Evolutionary conservation across 352 stramenopile species (phyloP).

Genomic region (Halophytophthora batemanensis): DNA sequence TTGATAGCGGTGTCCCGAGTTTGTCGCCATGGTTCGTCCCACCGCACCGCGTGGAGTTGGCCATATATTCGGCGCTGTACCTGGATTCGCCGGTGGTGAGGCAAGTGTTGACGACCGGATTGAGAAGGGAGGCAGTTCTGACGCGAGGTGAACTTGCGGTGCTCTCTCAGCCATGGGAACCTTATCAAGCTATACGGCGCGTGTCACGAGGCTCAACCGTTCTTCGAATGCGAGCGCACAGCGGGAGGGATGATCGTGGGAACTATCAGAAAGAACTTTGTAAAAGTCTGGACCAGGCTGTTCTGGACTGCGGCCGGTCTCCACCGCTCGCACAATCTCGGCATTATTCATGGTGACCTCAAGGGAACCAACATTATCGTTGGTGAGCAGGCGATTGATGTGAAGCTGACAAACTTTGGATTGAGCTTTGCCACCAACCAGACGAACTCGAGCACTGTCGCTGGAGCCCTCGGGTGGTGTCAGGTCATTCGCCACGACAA

Average conservation of each 20-base stretch:
- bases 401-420: conserved; percentile 20
- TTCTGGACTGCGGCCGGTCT: conserved; percentile 12
- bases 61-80: conserved; percentile 9
- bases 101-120: conserved; percentile 4
- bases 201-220: conserved; percentile 12
- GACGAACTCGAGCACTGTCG: not conserved
- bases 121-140: conserved; percentile 4
- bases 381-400: conserved; percentile 15
- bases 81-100: too few species aligned
- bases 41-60: conserved; percentile 16
- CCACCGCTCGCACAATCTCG: conserved; percentile 19
- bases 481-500: too few species aligned
- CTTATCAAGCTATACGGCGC: conserved; percentile 30
- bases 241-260: not conserved
- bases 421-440: conserved; percentile 15
- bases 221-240: conserved; percentile 16
- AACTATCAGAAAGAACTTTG: not conserved
- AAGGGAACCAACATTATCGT: conserved; percentile 32
- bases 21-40: conserved; percentile 19
- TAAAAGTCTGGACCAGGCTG: conserved; percentile 4
- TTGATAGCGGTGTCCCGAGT: not conserved
- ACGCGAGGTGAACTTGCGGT: conserved; percentile 19
- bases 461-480: too few species aligned
- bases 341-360: conserved; percentile 24
- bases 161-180: conserved; percentile 22